A percentile compares a stretch with the other conserved stretches of the same genome.
Evolutionary conservation across 345 rosid species (phyloP).

Genomic region (Eutrema heterophyllum): DNA sequence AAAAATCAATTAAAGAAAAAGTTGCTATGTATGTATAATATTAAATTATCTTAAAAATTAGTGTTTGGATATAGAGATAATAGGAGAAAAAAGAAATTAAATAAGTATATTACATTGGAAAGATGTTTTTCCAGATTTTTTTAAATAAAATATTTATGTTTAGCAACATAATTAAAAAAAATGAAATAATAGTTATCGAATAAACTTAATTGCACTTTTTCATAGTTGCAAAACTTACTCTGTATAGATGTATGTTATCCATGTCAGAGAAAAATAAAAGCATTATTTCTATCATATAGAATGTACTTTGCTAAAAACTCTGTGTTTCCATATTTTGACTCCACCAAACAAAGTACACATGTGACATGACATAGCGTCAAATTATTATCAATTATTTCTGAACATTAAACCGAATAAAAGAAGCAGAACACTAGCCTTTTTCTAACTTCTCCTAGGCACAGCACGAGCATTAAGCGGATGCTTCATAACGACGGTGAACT

Average conservation of each 20-base stretch:
- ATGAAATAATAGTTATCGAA: no score
- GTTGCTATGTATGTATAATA: no score
- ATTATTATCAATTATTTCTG: neutral
- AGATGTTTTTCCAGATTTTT: no score
- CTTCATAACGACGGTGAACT: conserved; percentile 30
- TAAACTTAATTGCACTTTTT: no score
- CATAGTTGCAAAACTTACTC: no score
- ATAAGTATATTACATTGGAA: no score
- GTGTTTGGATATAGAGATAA: no score
- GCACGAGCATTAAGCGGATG: conserved; percentile 26
- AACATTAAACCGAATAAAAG: neutral
- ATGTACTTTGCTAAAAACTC: neutral
- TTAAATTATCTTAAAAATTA: no score
- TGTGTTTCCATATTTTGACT: neutral
- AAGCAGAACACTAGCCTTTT: neutral
- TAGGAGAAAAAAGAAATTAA: no score
- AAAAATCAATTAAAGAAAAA: no score
- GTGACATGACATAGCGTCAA: neutral
- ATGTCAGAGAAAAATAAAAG: neutral
- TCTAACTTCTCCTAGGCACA: conserved; percentile 18
- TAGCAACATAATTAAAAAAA: no score
- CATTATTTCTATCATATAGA: neutral
- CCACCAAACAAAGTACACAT: neutral
- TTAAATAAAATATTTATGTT: no score
- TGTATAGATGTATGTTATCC: neutral